Base-by-base conservation (phyloP, 2,329 filamentous ascomycete species). In the Dryadomyces sulphureus region DNA sequence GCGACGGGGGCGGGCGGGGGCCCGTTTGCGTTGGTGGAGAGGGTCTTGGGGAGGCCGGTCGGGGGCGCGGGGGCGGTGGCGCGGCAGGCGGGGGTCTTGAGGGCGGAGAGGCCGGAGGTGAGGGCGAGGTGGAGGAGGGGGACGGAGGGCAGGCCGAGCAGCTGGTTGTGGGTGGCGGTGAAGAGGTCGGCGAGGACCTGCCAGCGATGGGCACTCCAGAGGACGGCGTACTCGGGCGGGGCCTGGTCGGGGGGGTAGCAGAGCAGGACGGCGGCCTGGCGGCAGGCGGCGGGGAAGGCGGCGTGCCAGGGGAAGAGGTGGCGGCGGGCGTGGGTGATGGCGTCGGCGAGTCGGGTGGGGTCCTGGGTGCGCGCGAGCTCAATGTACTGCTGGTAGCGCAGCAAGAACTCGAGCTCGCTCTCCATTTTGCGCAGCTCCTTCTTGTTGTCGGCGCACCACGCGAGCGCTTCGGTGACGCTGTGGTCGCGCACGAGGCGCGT, bases 71-170 rank as follows among this genome's bases (percentile, higher is more conserved):
- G 12, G 5, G 75, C 67, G 20, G 69, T 66, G 1, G 82, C 83
- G 65, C 96, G 89, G 60, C 92, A 98, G 16, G 87, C 81, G 0
- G 92, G 92, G 1, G 92, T 96, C 63, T 98, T 98, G 53, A 98
- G 79, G 1, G 92, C 89, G 0, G 89, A 95, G 9, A 98, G 75
- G 7, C 92, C 92, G 0, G 89, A 88, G 1, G 83, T 87, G 9
- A 98, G 75, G 12, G 92, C 92, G 50, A 93, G 83, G 63, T 96
- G 87, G 22, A 98, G 77, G 17, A 95, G 75, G 0, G 92, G 89
- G 19, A 81, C 77, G 2, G 82, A 73, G 0, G 92, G 89, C 0
- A 98, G 75, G 16, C 81, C 80, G 52, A 94, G 81, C 5, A 98
- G 78, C 39, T 73, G 78, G 67, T 94, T 88, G 65, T 96, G 87